phyloP scores from a whole-genome alignment of 345 rosid species.

The Eucalyptus cladocalyx region DNA sequence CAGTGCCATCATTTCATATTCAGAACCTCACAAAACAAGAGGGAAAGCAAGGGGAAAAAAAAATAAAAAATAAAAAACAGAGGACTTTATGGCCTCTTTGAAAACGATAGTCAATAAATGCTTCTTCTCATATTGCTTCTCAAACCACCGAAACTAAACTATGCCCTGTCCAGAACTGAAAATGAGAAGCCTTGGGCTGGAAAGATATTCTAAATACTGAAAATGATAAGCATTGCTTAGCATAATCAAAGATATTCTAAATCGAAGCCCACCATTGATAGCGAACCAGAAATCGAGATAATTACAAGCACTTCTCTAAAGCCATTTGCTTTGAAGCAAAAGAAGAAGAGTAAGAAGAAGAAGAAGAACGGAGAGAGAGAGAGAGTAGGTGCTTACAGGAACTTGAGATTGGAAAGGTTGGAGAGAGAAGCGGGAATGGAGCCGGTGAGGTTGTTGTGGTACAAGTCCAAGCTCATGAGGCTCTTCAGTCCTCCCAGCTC shows the following conservation, averaged over 20 bases:
- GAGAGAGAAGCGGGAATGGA: conserved; percentile 49
- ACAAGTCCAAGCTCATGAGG: conserved; percentile 59
- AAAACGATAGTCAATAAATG: background rate
- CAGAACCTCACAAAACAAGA: background rate
- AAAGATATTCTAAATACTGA: background rate
- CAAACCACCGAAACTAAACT: background rate
- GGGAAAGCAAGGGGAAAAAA: background rate
- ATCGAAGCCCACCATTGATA: background rate
- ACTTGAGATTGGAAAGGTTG: conserved; percentile 42
- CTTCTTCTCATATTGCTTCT: background rate
- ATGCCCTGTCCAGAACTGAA: background rate
- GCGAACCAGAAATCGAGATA: background rate
- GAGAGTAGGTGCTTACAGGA: conserved; percentile 23
- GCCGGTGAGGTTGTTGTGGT: conserved; percentile 51
- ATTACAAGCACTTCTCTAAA: background rate
- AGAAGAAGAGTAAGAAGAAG: too few relatives aligned
- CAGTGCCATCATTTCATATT: background rate
- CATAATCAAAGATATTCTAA: background rate
- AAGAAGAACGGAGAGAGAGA: background rate
- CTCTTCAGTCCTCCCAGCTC: conserved; percentile 48
- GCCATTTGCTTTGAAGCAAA: background rate
- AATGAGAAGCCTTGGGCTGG: background rate
- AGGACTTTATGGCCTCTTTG: background rate
- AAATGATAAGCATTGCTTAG: background rate
- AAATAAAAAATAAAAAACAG: background rate